Conservation (phyloP, 2,329 filamentous ascomycete species). For the Clathrospora elynae region DNA sequence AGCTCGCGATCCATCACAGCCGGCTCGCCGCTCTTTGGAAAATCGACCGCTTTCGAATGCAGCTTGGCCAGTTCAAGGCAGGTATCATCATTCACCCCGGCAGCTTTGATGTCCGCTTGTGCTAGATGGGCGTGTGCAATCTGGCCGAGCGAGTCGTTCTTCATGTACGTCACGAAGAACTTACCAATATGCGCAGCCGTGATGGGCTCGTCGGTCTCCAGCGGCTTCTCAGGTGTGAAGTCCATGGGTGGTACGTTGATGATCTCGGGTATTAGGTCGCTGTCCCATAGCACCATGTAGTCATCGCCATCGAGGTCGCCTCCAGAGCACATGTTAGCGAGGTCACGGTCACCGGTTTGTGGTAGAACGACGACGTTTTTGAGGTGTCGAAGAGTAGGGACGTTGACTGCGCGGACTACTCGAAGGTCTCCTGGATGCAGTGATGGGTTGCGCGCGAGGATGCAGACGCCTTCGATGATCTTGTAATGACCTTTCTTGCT, state of each 20-base stretch:
- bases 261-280: constrained; percentile 63
- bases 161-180: constrained; percentile 93
- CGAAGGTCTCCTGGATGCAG: constrained; percentile 91
- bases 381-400: constrained; percentile 73
- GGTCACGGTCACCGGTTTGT: constrained; percentile 77
- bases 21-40: constrained; percentile 83
- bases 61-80: constrained; percentile 76
- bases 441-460: constrained; percentile 90
- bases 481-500: constrained; percentile 61
- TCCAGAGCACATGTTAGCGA: constrained; percentile 94
- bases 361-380: constrained; percentile 88
- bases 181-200: constrained; percentile 73
- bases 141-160: constrained; percentile 77
- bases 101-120: constrained; percentile 66
- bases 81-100: constrained; percentile 68
- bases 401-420: constrained; percentile 81
- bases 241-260: constrained; percentile 82
- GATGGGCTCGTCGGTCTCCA: constrained; percentile 65
- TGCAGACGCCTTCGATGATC: constrained; percentile 75
- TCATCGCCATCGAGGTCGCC: constrained; percentile 96
- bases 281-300: constrained; percentile 92
- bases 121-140: constrained; percentile 86
- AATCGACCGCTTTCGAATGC: constrained; percentile 93
- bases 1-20: constrained; percentile 69
- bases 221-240: constrained; percentile 65